phyloP scores from a whole-genome alignment of 768 basidiomycete species.

The Boletus vermiculosoides region DNA sequence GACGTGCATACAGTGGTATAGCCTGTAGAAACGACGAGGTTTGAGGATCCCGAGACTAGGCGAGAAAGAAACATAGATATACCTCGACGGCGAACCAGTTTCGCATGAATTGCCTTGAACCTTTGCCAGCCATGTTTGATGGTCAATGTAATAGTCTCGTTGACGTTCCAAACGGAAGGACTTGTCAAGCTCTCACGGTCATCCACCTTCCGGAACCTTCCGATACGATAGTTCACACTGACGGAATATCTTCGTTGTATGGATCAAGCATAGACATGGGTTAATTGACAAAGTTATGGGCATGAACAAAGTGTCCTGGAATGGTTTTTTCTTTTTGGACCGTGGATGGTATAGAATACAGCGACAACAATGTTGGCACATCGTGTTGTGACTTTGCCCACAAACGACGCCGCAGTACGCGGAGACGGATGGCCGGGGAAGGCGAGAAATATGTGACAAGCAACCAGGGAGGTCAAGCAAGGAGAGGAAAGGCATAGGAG shows the following conservation, averaged over 20 bases:
- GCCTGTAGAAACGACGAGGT: constrained; percentile 34
- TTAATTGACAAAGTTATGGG: constrained; percentile 18
- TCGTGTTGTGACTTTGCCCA: constrained; percentile 19
- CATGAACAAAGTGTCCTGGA: constrained; percentile 31
- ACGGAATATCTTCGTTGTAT: neutral
- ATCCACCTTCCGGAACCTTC: constrained; percentile 12
- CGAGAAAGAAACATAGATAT: neutral
- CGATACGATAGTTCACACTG: neutral
- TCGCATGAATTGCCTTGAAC: constrained; percentile 33
- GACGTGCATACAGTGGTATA: constrained; percentile 44
- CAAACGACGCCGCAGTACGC: constrained; percentile 9
- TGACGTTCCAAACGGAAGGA: neutral
- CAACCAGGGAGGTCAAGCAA: constrained; percentile 8
- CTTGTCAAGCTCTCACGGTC: constrained; percentile 15
- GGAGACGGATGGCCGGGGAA: neutral
- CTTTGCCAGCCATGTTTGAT: constrained; percentile 26
- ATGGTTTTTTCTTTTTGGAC: constrained; percentile 9
- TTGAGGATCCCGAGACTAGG: neutral
- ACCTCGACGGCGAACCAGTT: constrained; percentile 50
- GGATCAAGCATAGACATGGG: constrained; percentile 23
- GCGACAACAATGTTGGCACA: constrained; percentile 29
- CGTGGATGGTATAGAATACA: constrained; percentile 28
- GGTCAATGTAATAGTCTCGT: neutral
- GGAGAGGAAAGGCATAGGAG: constrained; percentile 20
- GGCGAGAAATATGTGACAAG: constrained; percentile 23